Evolutionary conservation across 352 stramenopile species (phyloP), one percentile per base, ranked within the genome.

Genomic region (Globisporangium solare): DNA sequence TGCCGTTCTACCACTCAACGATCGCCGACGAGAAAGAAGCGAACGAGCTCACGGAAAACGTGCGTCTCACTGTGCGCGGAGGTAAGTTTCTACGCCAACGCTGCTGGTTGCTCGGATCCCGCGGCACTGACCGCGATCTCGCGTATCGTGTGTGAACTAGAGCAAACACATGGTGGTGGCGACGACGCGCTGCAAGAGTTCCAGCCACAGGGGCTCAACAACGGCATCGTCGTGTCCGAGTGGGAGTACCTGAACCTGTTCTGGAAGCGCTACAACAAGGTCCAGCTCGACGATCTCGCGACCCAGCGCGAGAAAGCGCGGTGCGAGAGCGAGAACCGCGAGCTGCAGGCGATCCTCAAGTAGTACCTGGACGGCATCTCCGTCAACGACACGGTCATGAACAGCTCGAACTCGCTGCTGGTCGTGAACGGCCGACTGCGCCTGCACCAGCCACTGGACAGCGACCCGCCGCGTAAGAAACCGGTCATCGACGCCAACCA

Each of bases 241-340:
- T 90, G 83, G 83, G 78, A 95, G 53, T 86, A 86, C 56, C 68
- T 97, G 22, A 88, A 95, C 60, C 68, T 91, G 21, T 98, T 98
- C 71, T 97, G 92, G 83, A 93, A 97, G 64, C 92, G 94, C 13
- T 97, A 96, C 76, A 98, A 98, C 77, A 97, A 97, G 64, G 92
- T 93, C 13, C 63, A 97, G 49, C 73, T 98, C 0, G 92, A 98
- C 63, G 90, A 96, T 41, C 53, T 98, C 31, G 88, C 84, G 17
- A 86, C 98, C 24, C 72, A 95, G 61, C 88, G 81, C 11, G 91
- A 97, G 62, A 89, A 94, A 47, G 76, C 85, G 48, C 73, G 82
- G 7, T 70, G 96, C 17, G 83, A 92, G 47, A 70, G 71, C 37
- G 92, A 97, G 63, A 97, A 98, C 71, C 63, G 75, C 15, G 80